Percentiles rank a stretch among this genome's conserved stretches.
Evolutionary conservation across 1,139 yeast species (phyloP).

Genomic region (Candida pseudocylindracea): DNA sequence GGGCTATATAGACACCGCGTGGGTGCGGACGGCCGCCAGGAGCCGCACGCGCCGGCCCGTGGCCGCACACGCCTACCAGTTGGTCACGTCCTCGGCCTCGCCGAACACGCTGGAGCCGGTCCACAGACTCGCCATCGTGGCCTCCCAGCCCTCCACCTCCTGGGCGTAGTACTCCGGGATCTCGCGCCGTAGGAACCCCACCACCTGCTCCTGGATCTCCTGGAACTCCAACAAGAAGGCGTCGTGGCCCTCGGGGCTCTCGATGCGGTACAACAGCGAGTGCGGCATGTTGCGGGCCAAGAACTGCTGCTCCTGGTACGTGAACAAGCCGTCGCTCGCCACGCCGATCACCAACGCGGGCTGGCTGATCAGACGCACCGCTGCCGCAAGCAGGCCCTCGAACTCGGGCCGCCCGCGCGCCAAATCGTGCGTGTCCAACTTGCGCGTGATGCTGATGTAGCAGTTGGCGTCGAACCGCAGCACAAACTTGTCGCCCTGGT

Average conservation of each 20-base stretch:
- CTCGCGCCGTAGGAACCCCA: constrained; percentile 34
- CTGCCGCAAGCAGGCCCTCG: constrained; percentile 20
- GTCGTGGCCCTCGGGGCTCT: constrained; percentile 96
- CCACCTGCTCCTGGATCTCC: constrained; percentile 49
- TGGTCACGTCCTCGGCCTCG: constrained; percentile 78
- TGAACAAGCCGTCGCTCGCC: constrained; percentile 79
- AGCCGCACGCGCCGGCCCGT: no score
- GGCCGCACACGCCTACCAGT: constrained; percentile 29
- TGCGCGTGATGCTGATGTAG: constrained; percentile 80
- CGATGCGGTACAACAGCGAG: constrained; percentile 42
- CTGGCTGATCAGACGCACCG: constrained; percentile 9
- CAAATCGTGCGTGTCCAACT: constrained; percentile 85
- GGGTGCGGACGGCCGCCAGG: no score
- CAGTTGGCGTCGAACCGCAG: constrained; percentile 90
- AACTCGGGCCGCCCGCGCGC: constrained; percentile 44
- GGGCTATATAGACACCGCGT: no score
- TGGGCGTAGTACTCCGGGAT: constrained; percentile 31
- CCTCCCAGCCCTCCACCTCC: constrained; percentile 22
- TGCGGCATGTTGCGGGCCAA: constrained; percentile 59
- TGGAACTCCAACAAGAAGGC: constrained; percentile 84
- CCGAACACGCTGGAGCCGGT: constrained; percentile 48
- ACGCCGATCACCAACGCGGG: constrained; percentile 81
- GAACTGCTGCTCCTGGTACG: constrained; percentile 75
- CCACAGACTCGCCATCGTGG: constrained; percentile 21
- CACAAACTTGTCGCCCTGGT: constrained; percentile 82